Percentiles rank a stretch among this genome's conserved stretches.
Evolutionary conservation across 305 asterid species (phyloP).

Genomic region (Ilex paraguariensis): DNA sequence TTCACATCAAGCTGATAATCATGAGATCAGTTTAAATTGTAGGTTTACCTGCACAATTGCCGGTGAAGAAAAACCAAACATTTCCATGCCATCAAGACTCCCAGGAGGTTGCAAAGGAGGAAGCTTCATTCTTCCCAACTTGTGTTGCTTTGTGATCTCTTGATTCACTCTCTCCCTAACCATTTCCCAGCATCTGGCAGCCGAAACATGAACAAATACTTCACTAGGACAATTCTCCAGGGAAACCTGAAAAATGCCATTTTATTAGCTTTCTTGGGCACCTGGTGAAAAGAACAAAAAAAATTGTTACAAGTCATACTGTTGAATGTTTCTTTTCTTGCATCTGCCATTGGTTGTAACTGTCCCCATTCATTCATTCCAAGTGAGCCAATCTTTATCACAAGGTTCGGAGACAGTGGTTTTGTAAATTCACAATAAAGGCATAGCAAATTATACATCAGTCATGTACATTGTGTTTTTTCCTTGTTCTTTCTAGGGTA

Average conservation of each 20-base stretch:
- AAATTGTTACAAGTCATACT: no score
- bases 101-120: slow-evolving; percentile 98
- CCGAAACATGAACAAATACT: slow-evolving; percentile 71
- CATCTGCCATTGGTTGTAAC: no score
- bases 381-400: no score
- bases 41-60: slow-evolving; percentile 67
- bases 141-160: slow-evolving; percentile 76
- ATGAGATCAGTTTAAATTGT: not conserved
- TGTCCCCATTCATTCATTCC: no score
- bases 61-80: slow-evolving; percentile 96
- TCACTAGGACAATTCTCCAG: slow-evolving; percentile 73
- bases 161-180: slow-evolving; percentile 88
- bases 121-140: slow-evolving; percentile 63
- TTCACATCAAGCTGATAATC: no score
- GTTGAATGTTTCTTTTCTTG: no score
- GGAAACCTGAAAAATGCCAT: slow-evolving; percentile 47
- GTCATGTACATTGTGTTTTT: no score
- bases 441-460: no score
- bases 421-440: no score
- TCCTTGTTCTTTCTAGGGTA: no score
- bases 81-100: slow-evolving; percentile 93
- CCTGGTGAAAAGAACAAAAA: no score
- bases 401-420: no score
- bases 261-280: not conserved
- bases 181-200: slow-evolving; percentile 92